phyloP scores from a whole-genome alignment of 225 moss, liverwort and hornwort genomes.

The Asterella californica region DNA sequence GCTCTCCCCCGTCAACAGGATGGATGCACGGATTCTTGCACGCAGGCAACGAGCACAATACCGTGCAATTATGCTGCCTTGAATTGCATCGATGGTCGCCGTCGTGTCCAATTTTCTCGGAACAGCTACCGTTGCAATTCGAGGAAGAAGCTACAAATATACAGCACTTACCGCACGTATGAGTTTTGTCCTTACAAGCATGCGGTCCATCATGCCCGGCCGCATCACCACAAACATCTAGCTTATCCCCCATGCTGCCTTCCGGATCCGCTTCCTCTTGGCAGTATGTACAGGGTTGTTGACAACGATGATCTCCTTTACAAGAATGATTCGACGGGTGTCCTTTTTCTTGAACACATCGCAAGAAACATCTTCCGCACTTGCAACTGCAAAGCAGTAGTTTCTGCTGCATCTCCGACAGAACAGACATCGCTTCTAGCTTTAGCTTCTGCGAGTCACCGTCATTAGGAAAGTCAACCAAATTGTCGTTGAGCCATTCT shows the following conservation, averaged over 20 bases:
- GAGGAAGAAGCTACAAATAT: constrained; percentile 19
- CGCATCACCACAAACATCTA: constrained; percentile 28
- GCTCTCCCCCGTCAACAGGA: constrained; percentile 21
- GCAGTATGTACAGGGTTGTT: constrained; percentile 46
- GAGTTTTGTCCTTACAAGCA: constrained; percentile 29
- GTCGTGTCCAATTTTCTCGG: constrained; percentile 20
- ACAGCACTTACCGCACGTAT: constrained; percentile 40
- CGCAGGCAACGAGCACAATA: constrained; percentile 27
- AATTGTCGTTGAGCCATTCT: constrained; percentile 36
- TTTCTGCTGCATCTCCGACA: constrained; percentile 33
- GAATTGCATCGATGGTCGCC: constrained; percentile 50
- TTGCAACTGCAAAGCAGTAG: constrained; percentile 39
- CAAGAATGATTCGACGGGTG: constrained; percentile 52
- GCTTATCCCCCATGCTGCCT: neutral
- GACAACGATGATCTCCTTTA: constrained; percentile 38
- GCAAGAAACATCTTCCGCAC: constrained; percentile 41
- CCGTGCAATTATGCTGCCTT: constrained; percentile 40
- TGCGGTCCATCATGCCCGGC: constrained; percentile 50
- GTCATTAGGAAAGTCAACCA: too few relatives aligned
- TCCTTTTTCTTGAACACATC: constrained; percentile 46
- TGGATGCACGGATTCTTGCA: constrained; percentile 39
- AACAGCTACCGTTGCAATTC: constrained; percentile 42
- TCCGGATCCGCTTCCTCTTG: constrained; percentile 25
- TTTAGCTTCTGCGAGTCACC: too few relatives aligned
- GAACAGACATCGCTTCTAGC: constrained; percentile 1